phyloP scores from a whole-genome alignment of 177 flowering plant species.

The Telopea speciosissima region DNA sequence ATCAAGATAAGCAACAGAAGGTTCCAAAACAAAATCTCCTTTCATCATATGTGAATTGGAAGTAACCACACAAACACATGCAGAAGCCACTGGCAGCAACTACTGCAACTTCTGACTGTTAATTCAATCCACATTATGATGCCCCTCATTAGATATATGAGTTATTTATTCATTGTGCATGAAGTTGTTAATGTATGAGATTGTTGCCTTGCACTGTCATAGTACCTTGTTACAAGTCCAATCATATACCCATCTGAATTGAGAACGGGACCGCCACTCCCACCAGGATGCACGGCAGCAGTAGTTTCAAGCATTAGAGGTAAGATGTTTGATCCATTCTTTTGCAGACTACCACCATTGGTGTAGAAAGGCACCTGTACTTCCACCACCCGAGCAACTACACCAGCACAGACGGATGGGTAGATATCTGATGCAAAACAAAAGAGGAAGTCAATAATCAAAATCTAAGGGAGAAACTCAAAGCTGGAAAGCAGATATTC shows the following conservation, averaged over 20 bases:
- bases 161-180: neutral
- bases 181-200: neutral
- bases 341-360: slow-evolving; percentile 17
- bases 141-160: neutral
- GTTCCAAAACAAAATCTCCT: neutral
- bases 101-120: neutral
- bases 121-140: neutral
- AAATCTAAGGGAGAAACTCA: neutral
- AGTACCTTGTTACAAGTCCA: slow-evolving; percentile 95
- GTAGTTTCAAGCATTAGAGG: slow-evolving; percentile 95
- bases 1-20: neutral
- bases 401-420: slow-evolving; percentile 74
- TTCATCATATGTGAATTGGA: neutral
- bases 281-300: slow-evolving; percentile 95
- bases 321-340: slow-evolving; percentile 17
- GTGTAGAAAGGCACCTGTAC: slow-evolving; percentile 30
- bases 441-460: slow-evolving; percentile 3
- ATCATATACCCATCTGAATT: slow-evolving; percentile 78
- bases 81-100: neutral
- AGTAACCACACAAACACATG: neutral
- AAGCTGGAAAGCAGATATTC: neutral
- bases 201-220: slow-evolving; percentile 32
- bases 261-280: slow-evolving; percentile 92
- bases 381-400: slow-evolving; percentile 69
- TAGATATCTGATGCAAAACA: slow-evolving; percentile 39